Conservation (phyloP, 208 protist species). For the Crithidia expoeki region DNA sequence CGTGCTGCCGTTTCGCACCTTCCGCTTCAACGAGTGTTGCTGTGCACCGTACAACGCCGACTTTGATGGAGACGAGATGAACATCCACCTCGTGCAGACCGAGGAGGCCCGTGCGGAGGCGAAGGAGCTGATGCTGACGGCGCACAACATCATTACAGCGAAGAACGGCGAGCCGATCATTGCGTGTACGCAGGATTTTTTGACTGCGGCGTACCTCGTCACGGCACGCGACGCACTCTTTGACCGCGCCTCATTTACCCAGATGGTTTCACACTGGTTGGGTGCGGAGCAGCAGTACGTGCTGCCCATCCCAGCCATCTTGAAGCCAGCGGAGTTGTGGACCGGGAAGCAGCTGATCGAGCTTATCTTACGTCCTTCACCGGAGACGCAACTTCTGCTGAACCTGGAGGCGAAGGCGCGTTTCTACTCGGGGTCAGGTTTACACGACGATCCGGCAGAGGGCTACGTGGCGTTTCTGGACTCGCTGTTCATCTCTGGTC, state of each 20-base stretch:
- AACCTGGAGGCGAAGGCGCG: slow-evolving; percentile 93
- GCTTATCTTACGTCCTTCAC: slow-evolving; percentile 89
- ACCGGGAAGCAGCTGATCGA: slow-evolving; percentile 99
- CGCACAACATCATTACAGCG: slow-evolving; percentile 98
- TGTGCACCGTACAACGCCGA: slow-evolving; percentile 99
- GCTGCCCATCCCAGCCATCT: slow-evolving; percentile 96
- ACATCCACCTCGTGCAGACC: slow-evolving; percentile 99
- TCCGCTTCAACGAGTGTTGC: slow-evolving; percentile 99
- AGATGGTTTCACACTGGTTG: slow-evolving; percentile 92
- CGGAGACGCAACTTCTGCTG: slow-evolving; percentile 64
- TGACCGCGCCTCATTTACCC: slow-evolving; percentile 88
- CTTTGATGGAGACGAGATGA: slow-evolving; percentile 99
- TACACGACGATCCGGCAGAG: slow-evolving; percentile 85
- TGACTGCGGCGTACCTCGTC: slow-evolving; percentile 97
- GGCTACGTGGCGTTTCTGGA: slow-evolving; percentile 96
- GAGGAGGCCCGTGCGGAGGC: slow-evolving; percentile 99
- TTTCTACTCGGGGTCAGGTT: slow-evolving; percentile 76
- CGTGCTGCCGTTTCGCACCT: slow-evolving; percentile 97
- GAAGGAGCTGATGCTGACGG: slow-evolving; percentile 94
- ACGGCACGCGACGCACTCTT: slow-evolving; percentile 97
- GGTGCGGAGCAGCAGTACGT: slow-evolving; percentile 74
- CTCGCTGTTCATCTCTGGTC: slow-evolving; percentile 95
- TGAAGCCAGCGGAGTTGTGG: slow-evolving; percentile 98
- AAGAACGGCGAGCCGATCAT: slow-evolving; percentile 99
- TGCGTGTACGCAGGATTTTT: slow-evolving; percentile 99